Evolutionary conservation across 352 stramenopile genomes (phyloP).

Genomic region (Pilasporangium apinafurcum): DNA sequence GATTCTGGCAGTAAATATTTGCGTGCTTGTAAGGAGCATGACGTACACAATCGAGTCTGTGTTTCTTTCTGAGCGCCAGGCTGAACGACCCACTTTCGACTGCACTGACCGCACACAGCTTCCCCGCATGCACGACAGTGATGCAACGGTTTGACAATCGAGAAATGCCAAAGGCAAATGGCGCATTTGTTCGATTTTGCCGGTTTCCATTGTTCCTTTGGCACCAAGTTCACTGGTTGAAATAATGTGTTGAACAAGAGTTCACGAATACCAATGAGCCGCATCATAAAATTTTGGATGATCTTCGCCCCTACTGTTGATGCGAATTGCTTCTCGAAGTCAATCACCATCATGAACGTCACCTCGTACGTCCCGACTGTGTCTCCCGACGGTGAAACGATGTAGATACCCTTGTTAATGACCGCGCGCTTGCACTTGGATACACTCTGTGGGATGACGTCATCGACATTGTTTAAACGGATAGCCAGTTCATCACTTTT

Average conservation of each 20-base stretch:
- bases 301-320: conserved; percentile 54
- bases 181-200: conserved; percentile 50
- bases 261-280: conserved; percentile 76
- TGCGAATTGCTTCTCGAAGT: conserved; percentile 80
- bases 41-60: conserved; percentile 76
- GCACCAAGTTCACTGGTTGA: conserved; percentile 53
- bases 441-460: conserved; percentile 64
- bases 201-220: conserved; percentile 56
- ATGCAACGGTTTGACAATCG: conserved; percentile 66
- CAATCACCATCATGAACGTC: conserved; percentile 80
- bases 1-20: conserved; percentile 34
- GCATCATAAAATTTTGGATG: conserved; percentile 70
- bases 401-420: conserved; percentile 78
- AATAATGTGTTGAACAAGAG: conserved; percentile 83
- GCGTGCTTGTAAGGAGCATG: conserved; percentile 67
- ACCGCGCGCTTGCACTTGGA: conserved; percentile 81
- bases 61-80: conserved; percentile 43
- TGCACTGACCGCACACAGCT: conserved; percentile 77
- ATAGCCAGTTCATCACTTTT: conserved; percentile 74
- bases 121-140: conserved; percentile 80
- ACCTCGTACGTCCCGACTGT: conserved; percentile 61
- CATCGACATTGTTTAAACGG: conserved; percentile 54
- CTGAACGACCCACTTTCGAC: conserved; percentile 75
- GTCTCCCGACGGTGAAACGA: conserved; percentile 33
- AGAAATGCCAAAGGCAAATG: conserved; percentile 64